Percentiles rank a stretch among this genome's conserved stretches.
Evolutionary conservation across 208 protist species (phyloP).

Genomic region (Leishmania arabica): DNA sequence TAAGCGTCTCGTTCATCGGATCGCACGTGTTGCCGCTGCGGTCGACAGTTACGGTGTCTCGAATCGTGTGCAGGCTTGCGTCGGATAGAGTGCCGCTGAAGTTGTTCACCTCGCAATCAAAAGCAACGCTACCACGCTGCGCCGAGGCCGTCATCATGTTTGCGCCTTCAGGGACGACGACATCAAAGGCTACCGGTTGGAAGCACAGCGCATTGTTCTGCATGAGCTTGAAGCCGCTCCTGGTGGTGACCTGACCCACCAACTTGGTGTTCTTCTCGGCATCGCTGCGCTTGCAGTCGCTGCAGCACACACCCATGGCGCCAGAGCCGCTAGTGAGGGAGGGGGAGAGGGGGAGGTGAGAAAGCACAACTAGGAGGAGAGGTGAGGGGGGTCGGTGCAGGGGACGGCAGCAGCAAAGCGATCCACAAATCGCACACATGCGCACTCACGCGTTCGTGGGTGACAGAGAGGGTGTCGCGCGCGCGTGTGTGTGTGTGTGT

Average conservation of each 20-base stretch:
- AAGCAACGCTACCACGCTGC: neutral
- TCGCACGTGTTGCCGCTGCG: constrained; percentile 14
- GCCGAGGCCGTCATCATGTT: neutral
- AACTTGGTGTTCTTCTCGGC: neutral
- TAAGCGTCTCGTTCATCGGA: constrained; percentile 24
- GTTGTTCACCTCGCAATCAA: constrained; percentile 11
- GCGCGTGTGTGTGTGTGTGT: neutral
- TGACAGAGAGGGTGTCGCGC: neutral
- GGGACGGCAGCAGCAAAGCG: neutral
- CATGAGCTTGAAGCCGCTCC: constrained; percentile 9
- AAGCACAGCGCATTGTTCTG: constrained; percentile 5
- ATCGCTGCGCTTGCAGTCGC: neutral
- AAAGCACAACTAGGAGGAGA: neutral
- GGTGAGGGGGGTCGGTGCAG: neutral
- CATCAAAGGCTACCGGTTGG: constrained; percentile 54
- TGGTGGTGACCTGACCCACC: neutral
- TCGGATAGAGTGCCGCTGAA: constrained; percentile 39
- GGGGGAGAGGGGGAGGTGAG: neutral
- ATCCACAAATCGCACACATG: neutral
- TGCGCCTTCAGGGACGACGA: constrained; percentile 40
- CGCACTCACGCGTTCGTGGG: neutral
- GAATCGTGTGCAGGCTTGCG: constrained; percentile 58
- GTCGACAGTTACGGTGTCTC: constrained; percentile 39
- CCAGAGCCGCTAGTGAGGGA: neutral
- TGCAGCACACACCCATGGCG: constrained; percentile 10